These are phyloP conservation scores for Sporisorium sorghi DNA, from an alignment of 1,284 basidiomycete species.

Conservation along the genomic window DNA sequence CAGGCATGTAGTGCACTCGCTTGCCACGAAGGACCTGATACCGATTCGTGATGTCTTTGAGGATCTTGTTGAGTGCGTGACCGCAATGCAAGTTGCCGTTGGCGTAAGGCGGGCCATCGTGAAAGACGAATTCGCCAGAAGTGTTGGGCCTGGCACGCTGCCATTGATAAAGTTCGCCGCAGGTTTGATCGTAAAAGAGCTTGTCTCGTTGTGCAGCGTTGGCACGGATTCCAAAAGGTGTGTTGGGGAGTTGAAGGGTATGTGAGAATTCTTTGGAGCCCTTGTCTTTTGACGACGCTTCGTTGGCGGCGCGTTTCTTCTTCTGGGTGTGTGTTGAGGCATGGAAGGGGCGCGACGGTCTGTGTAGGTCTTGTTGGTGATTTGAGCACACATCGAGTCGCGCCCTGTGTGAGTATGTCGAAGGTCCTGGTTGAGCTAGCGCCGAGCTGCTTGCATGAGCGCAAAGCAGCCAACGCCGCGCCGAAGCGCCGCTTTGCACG, in stretches of 20 bases:
- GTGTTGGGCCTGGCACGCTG: constrained; percentile 72
- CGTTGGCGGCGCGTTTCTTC: constrained; percentile 10
- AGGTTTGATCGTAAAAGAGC: constrained; percentile 77
- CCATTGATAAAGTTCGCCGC: constrained; percentile 83
- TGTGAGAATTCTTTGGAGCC: constrained; percentile 70
- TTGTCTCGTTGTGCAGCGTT: constrained; percentile 78
- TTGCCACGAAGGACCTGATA: constrained; percentile 84
- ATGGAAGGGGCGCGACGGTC: not conserved
- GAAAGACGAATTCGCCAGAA: constrained; percentile 78
- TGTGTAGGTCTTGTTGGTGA: not conserved
- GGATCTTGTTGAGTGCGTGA: constrained; percentile 94
- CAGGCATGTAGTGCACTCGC: constrained; percentile 90
- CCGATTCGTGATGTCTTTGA: constrained; percentile 95
- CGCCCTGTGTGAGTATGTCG: too few relatives aligned
- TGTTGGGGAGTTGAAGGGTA: constrained; percentile 86
- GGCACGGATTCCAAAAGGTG: constrained; percentile 81
- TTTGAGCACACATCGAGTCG: too few relatives aligned
- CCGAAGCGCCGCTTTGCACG: not conserved
- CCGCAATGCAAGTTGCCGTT: constrained; percentile 96
- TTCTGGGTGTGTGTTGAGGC: constrained; percentile 9
- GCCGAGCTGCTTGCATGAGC: too few relatives aligned
- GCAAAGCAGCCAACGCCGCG: not conserved
- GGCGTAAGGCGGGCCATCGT: constrained; percentile 97
- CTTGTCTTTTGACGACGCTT: constrained; percentile 3
- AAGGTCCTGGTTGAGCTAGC: too few relatives aligned